These are phyloP conservation scores for Platanus orientalis DNA, from an alignment of 164 flowering plant genomes.

Conservation along the genomic window DNA sequence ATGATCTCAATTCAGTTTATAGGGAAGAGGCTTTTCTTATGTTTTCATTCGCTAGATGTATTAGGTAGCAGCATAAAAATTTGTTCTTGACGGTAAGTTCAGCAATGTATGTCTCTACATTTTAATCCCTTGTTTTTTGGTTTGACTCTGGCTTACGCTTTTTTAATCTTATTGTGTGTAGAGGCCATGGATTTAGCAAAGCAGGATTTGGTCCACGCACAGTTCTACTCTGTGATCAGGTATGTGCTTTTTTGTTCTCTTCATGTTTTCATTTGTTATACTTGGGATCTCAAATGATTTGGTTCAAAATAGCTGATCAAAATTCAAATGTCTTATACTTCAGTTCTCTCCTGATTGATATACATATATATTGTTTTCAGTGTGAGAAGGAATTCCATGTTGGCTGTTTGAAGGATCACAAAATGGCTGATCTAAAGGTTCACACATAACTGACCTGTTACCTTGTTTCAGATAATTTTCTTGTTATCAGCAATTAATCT, in stretches of 20 bases:
- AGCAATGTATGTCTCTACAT: neutral
- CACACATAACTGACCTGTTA: neutral
- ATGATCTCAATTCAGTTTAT: too few relatives aligned
- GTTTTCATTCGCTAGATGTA: too few relatives aligned
- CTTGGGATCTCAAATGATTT: neutral
- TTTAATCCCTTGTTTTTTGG: neutral
- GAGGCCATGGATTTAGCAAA: constrained; percentile 55
- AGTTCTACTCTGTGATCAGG: constrained; percentile 96
- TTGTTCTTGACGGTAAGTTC: neutral
- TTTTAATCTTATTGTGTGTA: constrained; percentile 19
- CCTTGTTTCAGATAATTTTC: neutral
- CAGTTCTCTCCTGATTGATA: too few relatives aligned
- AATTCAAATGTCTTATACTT: too few relatives aligned
- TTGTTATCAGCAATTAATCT: neutral
- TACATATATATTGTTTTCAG: constrained; percentile 35
- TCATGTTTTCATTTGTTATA: neutral
- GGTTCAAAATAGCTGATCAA: too few relatives aligned
- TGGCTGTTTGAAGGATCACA: constrained; percentile 71
- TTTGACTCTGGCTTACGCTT: neutral
- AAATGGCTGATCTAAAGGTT: constrained; percentile 69
- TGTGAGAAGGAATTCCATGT: constrained; percentile 93
- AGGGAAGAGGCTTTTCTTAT: too few relatives aligned
- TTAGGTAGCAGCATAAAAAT: too few relatives aligned
- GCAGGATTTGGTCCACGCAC: constrained; percentile 67
- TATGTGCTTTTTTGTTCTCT: constrained; percentile 18